These are phyloP conservation scores for Epithemia pelagica DNA, from an alignment of 108 stramenopile genomes.

Conservation along the genomic window DNA sequence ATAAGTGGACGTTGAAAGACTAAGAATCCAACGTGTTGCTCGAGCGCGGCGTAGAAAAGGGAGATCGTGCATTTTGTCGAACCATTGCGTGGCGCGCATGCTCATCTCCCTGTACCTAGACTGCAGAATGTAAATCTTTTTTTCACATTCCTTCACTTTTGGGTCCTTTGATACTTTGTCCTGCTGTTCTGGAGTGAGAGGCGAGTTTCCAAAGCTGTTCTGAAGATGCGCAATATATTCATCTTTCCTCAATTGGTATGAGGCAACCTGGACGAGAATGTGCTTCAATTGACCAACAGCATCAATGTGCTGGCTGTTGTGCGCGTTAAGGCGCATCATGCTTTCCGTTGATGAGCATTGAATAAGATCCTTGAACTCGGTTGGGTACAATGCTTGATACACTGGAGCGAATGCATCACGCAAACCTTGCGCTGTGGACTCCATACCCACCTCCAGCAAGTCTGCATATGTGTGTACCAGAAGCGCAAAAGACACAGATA, in stretches of 20 bases:
- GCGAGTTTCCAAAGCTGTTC: conserved; percentile 7
- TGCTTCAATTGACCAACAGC: conserved; percentile 27
- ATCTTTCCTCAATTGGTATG: conserved; percentile 23
- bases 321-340: conserved; percentile 54
- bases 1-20: conserved; percentile 58
- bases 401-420: conserved; percentile 67
- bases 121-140: conserved; percentile 26
- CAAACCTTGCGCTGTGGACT: conserved; percentile 58
- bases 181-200: conserved; percentile 9
- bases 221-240: conserved; percentile 12
- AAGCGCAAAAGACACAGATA: conserved; percentile 78
- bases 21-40: conserved; percentile 76
- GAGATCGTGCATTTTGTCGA: conserved; percentile 47
- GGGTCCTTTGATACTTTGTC: conserved; percentile 13
- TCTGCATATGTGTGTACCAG: conserved; percentile 86
- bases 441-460: conserved; percentile 73
- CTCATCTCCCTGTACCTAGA: conserved; percentile 51
- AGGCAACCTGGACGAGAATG: conserved; percentile 36
- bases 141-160: conserved; percentile 27
- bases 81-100: conserved; percentile 29
- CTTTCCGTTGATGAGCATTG: conserved; percentile 50
- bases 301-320: conserved; percentile 51
- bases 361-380: conserved; percentile 58
- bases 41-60: conserved; percentile 78
- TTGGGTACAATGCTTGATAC: conserved; percentile 60